Conservation (phyloP, 768 basidiomycete genomes). For the Clavaria fumosa region DNA sequence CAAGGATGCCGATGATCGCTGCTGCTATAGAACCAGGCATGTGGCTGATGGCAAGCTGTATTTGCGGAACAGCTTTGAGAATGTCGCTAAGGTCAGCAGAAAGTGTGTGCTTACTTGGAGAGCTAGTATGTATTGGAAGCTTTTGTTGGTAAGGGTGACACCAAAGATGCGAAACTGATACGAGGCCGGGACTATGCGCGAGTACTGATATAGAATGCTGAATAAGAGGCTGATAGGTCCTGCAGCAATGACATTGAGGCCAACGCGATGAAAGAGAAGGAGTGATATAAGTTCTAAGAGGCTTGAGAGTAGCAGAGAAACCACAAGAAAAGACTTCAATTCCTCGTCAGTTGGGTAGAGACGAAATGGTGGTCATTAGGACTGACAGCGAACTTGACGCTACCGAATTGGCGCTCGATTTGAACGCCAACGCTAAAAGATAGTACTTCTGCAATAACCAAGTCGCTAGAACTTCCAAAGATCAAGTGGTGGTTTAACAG, state of each 20-base stretch:
- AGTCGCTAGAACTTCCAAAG: slow-evolving; percentile 74
- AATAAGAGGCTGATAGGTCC: slow-evolving; percentile 69
- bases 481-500: slow-evolving; percentile 57
- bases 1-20: slow-evolving; percentile 46
- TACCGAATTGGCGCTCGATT: slow-evolving; percentile 78
- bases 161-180: slow-evolving; percentile 71
- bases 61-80: slow-evolving; percentile 4
- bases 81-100: slow-evolving; percentile 1
- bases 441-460: slow-evolving; percentile 60
- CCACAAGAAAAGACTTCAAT: slow-evolving; percentile 57
- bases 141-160: slow-evolving; percentile 60
- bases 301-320: slow-evolving; percentile 51
- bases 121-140: slow-evolving; percentile 54
- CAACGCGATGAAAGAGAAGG: slow-evolving; percentile 46
- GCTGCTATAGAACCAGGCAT: slow-evolving; percentile 50
- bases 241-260: slow-evolving; percentile 59
- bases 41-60: slow-evolving; percentile 53
- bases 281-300: slow-evolving; percentile 51
- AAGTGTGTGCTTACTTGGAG: slow-evolving; percentile 38
- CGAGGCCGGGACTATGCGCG: slow-evolving; percentile 55
- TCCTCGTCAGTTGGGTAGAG: slow-evolving; percentile 7
- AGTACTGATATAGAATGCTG: slow-evolving; percentile 73
- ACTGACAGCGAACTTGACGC: slow-evolving; percentile 72
- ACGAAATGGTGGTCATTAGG: not conserved
- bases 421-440: slow-evolving; percentile 55